Base-by-base conservation (phyloP, 306 rosid genomes). In the Gastrolobium villosum region DNA sequence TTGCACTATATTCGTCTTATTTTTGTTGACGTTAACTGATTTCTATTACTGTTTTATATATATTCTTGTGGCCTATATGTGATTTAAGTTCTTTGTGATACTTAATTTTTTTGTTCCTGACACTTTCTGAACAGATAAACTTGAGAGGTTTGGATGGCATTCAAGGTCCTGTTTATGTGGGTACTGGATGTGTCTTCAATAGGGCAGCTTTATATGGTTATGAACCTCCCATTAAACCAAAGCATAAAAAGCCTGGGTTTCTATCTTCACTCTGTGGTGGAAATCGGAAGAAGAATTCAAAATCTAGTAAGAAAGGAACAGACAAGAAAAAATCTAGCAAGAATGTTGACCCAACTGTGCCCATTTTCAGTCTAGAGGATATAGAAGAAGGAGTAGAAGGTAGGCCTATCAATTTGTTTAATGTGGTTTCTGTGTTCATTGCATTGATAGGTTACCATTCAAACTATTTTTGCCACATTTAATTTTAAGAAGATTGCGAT, bases 161-260 rank as follows among this genome's bases (percentile, higher is more conserved):
- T 78, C 99, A 95, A 84, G 99, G 99, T 26, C 99, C 99, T 46
- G 99, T 95, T 80, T 95, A 95, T 79, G 99, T 92, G 84, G 99
- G 99, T 53, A 95, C 99, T 44, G 99, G 99, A 65, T 95, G 99
- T 60, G 97, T 92, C 69, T 95, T 95, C 87, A 95, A 95, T 32
- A 85, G 99, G 81, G 89, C 97, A 14, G 99, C 99, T 8, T 87
- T 95, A 52, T 95, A 95, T 66, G 98, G 98, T 75, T 91, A 92
- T 52, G 99, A 95, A 84, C 99, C 99, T 81, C 99, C 99, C 34
- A 14, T 87, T 26, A 95, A 95, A 82, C 90, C 89, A 13, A 95
- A 95, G 91, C 89, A 90, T 60, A 87, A 79, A 86, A 95, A 90
- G 85, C 75, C 83, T 7, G 94, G 97, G 39, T 54, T 94, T 49